Conservation (phyloP, 306 rosid species). For the Castanospermum australe region DNA sequence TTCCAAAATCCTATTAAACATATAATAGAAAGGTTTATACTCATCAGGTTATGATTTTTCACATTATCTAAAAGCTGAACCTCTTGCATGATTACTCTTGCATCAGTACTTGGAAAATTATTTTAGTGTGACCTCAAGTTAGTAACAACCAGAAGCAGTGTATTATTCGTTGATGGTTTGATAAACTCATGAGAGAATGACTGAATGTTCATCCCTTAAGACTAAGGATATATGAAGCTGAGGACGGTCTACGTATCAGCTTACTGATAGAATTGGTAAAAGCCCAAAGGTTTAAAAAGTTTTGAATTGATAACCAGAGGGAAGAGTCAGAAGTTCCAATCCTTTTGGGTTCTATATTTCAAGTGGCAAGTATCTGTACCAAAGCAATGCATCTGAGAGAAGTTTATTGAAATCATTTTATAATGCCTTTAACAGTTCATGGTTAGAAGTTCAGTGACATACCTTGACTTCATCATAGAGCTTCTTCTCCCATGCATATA, state of each 20-base stretch:
- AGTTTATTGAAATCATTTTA: not conserved
- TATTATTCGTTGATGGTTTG: not conserved
- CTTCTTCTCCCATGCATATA: constrained; percentile 96
- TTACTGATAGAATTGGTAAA: not conserved
- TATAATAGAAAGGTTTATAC: not conserved
- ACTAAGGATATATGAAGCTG: not conserved
- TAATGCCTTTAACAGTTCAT: not conserved
- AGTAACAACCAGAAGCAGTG: not conserved
- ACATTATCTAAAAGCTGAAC: not conserved
- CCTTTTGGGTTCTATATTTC: not conserved
- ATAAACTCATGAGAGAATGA: not conserved
- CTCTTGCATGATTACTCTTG: not conserved
- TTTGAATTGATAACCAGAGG: not conserved
- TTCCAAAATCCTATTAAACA: not conserved
- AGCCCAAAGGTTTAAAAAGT: not conserved
- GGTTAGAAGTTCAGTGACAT: constrained; percentile 16
- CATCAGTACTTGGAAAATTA: not conserved
- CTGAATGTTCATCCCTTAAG: not conserved
- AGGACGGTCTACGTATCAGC: not conserved
- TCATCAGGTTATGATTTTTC: constrained; percentile 1
- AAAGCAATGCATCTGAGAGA: not conserved
- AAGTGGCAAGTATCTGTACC: not conserved
- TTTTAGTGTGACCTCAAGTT: not conserved
- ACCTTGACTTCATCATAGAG: constrained; percentile 91
- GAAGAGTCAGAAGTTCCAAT: not conserved